A percentile compares a stretch with the other conserved stretches of the same genome.
These are phyloP conservation scores for Talaromyces proteolyticus DNA, from an alignment of 495 filamentous ascomycete species.

Conservation along the genomic window DNA sequence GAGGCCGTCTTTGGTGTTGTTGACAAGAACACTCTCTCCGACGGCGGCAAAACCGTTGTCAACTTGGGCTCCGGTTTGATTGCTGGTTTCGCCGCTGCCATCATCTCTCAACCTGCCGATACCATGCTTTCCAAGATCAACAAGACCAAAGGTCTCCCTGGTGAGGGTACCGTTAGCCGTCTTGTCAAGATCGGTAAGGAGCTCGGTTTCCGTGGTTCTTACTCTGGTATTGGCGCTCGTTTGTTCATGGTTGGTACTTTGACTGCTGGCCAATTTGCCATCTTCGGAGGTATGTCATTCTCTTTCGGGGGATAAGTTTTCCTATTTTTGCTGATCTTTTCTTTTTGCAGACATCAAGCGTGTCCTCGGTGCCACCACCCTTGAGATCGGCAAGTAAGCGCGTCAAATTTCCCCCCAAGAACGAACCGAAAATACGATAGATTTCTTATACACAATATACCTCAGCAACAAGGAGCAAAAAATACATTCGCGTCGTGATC, in stretches of 20 bases:
- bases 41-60: conserved; percentile 72
- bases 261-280: conserved; percentile 93
- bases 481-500: too few species aligned
- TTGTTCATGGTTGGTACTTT: conserved; percentile 70
- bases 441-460: neutral
- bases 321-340: neutral
- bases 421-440: neutral
- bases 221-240: conserved; percentile 88
- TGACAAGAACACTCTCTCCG: conserved; percentile 73
- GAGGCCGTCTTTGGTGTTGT: conserved; percentile 66
- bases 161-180: conserved; percentile 87
- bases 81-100: conserved; percentile 93
- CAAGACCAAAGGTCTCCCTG: conserved; percentile 95
- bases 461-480: neutral
- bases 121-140: conserved; percentile 99
- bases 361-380: conserved; percentile 61
- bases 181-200: conserved; percentile 95
- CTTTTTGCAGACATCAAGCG: conserved; percentile 33
- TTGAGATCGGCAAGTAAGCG: conserved; percentile 63
- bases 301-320: conserved; percentile 19
- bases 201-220: conserved; percentile 84
- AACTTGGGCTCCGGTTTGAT: conserved; percentile 95
- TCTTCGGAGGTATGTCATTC: conserved; percentile 78
- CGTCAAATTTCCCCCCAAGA: neutral
- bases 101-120: conserved; percentile 96